Percentiles rank a stretch among this genome's conserved stretches.
These are phyloP conservation scores for Phalaenopsis hybrid DNA, from an alignment of 116 monocot species.

Conservation along the genomic window DNA sequence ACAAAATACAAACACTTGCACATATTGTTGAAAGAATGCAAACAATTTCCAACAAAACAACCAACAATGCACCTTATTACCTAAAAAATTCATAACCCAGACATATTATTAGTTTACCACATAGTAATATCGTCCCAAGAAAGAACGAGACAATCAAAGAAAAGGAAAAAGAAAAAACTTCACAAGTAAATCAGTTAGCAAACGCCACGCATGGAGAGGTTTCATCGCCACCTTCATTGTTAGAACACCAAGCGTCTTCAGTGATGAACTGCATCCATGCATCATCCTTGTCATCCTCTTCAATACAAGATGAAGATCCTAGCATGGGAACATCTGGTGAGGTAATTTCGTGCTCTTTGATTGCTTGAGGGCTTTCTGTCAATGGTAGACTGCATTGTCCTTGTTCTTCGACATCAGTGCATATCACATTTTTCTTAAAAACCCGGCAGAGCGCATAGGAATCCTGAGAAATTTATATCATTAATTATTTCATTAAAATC, in stretches of 20 bases:
- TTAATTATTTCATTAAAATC: background rate
- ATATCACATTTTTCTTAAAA: slow-evolving; percentile 31
- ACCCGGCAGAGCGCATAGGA: slow-evolving; percentile 36
- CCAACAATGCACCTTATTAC: background rate
- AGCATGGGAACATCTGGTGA: slow-evolving; percentile 6
- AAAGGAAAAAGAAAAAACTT: background rate
- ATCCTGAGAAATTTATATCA: slow-evolving; percentile 14
- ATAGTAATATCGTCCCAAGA: background rate
- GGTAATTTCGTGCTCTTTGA: slow-evolving; percentile 8
- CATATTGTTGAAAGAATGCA: background rate
- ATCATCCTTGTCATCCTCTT: slow-evolving; percentile 52
- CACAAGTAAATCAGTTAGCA: slow-evolving; percentile 3
- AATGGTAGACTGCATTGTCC: slow-evolving; percentile 17
- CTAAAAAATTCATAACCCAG: background rate
- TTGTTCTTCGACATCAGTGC: slow-evolving; percentile 20
- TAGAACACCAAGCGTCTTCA: slow-evolving; percentile 26
- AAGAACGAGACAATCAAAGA: background rate
- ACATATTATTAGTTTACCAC: background rate
- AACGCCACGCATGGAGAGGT: slow-evolving; percentile 13
- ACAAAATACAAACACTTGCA: background rate
- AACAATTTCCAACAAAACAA: background rate
- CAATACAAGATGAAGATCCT: slow-evolving; percentile 24
- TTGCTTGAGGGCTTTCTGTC: slow-evolving; percentile 12
- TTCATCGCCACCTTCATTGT: slow-evolving; percentile 14
- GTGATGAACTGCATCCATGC: slow-evolving; percentile 60